A percentile compares a stretch with the other conserved stretches of the same genome.
These are phyloP conservation scores for Penicillium manginii DNA, from an alignment of 495 filamentous ascomycete genomes.

Conservation along the genomic window DNA sequence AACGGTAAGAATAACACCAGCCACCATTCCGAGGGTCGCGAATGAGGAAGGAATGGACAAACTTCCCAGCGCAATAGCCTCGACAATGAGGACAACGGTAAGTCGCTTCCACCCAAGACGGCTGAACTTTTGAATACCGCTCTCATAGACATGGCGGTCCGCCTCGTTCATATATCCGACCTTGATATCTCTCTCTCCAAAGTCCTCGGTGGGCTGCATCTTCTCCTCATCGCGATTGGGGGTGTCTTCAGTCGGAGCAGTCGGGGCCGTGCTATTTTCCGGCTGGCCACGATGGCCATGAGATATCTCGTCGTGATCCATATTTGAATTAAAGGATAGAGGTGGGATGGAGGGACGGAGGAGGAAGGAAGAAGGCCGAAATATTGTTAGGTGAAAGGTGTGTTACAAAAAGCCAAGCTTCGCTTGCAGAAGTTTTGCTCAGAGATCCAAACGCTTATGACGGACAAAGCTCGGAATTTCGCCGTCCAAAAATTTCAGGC, in stretches of 20 bases:
- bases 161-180: constrained; percentile 29
- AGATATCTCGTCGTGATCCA: constrained; percentile 16
- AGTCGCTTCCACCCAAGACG: constrained; percentile 16
- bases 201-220: constrained; percentile 14
- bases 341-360: background rate
- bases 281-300: constrained; percentile 8
- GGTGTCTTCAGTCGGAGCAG: background rate
- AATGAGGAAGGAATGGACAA: constrained; percentile 59
- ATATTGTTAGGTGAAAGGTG: background rate
- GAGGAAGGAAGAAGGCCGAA: background rate
- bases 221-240: constrained; percentile 7
- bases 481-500: constrained; percentile 5
- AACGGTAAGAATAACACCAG: constrained; percentile 50
- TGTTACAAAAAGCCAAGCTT: background rate
- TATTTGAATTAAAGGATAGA: background rate
- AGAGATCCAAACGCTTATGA: constrained; percentile 12
- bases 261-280: background rate
- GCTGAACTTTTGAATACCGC: constrained; percentile 20
- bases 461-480: constrained; percentile 9
- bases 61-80: constrained; percentile 62
- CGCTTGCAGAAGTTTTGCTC: constrained; percentile 3
- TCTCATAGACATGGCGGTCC: constrained; percentile 17
- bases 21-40: constrained; percentile 60
- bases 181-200: constrained; percentile 20
- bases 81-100: constrained; percentile 54